Base-by-base conservation (phyloP, 345 rosid species). In the Mallotus nudiflorus region DNA sequence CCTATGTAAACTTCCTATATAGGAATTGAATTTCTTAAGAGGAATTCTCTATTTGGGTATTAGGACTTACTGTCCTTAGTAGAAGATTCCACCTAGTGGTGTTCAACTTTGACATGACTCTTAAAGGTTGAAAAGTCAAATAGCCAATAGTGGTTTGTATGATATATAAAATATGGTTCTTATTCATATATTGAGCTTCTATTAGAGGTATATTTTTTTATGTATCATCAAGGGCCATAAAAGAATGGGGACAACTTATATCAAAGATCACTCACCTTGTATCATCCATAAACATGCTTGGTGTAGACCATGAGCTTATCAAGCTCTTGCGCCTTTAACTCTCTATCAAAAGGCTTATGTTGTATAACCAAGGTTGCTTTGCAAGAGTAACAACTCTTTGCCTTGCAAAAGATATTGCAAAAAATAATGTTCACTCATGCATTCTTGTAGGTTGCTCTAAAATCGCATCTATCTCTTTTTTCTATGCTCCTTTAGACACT, bases 281-380 rank as follows among this genome's bases (percentile, higher is more conserved):
- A 65, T 91, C 92, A 0, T 92, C 94, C 0, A 90, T 88, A 0
- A 93, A 87, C 84, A 91, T 91, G 97, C 92, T 94, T 14, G 97
- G 94, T 2, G 97, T 94, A 3, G 97, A 91, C 77, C 84, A 85
- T 84, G 89, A 88, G 73, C 91, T 91, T 65, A 87, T 88, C 15
- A 91, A 91, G 79, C 90, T 91, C 9, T 77, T 88, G 4, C 92
- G 97, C 5, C 94, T 91, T 14, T 81, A 86, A 3, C 86, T 89
- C 12, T 88, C 90, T 3, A 91, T 90, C 6, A 86, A 90, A 73
- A 87, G 90, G 40, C 64, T 84, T 65, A 86, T 90, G 91, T 74
- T 85, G 81, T 83, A 83, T 66, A 86, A 81, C 48, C 85, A 81
- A 51, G 86, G 96, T 9, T 90, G 96, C 71, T 90, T 78, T 44